Evolutionary conservation across 2,329 filamentous ascomycete species (phyloP).

Genomic region (Xylaria multiplex): DNA sequence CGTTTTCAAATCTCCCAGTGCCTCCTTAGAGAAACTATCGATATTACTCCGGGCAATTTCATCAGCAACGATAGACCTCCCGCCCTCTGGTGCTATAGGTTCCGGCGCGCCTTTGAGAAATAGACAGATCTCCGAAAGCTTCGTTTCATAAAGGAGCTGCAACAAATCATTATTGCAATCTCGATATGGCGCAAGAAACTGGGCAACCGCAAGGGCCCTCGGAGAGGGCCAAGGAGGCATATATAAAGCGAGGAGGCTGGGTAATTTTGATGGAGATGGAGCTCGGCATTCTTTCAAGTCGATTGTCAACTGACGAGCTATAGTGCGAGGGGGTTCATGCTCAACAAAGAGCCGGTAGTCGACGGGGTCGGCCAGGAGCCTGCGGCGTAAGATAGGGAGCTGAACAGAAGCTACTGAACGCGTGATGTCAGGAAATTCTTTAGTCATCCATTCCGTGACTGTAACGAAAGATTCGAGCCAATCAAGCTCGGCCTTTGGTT

Average conservation of each 20-base stretch:
- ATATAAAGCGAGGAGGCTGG: constrained; percentile 31
- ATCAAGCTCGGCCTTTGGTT: constrained; percentile 23
- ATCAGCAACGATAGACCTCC: constrained; percentile 3
- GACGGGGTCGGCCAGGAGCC: constrained; percentile 10
- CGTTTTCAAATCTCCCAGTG: not conserved
- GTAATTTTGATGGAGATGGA: constrained; percentile 1
- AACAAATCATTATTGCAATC: constrained; percentile 13
- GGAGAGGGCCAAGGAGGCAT: constrained; percentile 23
- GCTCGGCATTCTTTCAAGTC: constrained; percentile 21
- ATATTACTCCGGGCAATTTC: not conserved
- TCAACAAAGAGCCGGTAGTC: constrained; percentile 25
- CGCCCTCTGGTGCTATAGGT: not conserved
- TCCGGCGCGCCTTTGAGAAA: constrained; percentile 12
- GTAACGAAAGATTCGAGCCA: constrained; percentile 32
- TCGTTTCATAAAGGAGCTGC: constrained; percentile 26
- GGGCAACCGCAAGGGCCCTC: constrained; percentile 11
- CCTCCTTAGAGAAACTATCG: not conserved
- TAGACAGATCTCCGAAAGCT: constrained; percentile 18
- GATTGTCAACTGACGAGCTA: constrained; percentile 23
- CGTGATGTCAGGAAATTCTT: constrained; percentile 23
- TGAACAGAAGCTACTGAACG: constrained; percentile 10
- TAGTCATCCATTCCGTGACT: constrained; percentile 21
- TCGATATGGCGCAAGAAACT: constrained; percentile 3
- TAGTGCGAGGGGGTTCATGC: constrained; percentile 19
- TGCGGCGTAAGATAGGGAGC: constrained; percentile 17